Evolutionary conservation across 1,139 yeast genomes (phyloP).

Genomic region (Casaregolazyma lundiana): DNA sequence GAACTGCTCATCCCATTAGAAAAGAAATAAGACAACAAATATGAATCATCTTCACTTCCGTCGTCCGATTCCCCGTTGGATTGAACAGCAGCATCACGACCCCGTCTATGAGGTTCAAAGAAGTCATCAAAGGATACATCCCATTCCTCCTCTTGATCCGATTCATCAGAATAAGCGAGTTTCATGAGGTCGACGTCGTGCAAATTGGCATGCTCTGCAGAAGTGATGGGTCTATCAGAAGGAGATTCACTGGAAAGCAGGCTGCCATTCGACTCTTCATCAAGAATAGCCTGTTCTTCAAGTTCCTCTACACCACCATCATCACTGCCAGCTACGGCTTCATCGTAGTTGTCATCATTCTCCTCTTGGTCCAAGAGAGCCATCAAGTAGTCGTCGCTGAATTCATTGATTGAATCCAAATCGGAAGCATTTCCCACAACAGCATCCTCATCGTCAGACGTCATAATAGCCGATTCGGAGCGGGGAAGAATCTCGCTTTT

Average conservation of each 20-base stretch:
- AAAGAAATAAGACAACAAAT: conserved; percentile 39
- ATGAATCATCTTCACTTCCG: conserved; percentile 35
- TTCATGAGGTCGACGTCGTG: conserved; percentile 25
- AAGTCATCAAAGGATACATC: conserved; percentile 28
- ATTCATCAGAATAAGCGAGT: conserved; percentile 28
- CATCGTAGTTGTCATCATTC: conserved; percentile 28
- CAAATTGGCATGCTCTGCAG: conserved; percentile 31
- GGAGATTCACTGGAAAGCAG: conserved; percentile 22
- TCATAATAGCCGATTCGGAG: conserved; percentile 8
- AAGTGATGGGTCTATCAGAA: conserved; percentile 14
- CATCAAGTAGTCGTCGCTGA: conserved; percentile 26
- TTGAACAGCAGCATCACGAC: conserved; percentile 10
- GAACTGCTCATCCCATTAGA: conserved; percentile 27
- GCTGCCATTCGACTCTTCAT: conserved; percentile 29
- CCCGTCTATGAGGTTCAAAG: conserved; percentile 23
- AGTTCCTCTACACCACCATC: conserved; percentile 31
- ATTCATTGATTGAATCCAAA: conserved; percentile 14
- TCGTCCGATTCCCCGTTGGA: conserved; percentile 24
- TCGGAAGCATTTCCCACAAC: conserved; percentile 14
- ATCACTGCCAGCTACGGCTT: conserved; percentile 28
- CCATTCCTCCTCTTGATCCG: conserved; percentile 26
- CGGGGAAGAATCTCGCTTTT: conserved; percentile 9
- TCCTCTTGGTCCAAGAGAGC: conserved; percentile 30
- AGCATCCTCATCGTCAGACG: conserved; percentile 11
- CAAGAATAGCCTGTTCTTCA: conserved; percentile 36